Conservation (phyloP, 495 filamentous ascomycete genomes). For the Letharia columbiana region DNA sequence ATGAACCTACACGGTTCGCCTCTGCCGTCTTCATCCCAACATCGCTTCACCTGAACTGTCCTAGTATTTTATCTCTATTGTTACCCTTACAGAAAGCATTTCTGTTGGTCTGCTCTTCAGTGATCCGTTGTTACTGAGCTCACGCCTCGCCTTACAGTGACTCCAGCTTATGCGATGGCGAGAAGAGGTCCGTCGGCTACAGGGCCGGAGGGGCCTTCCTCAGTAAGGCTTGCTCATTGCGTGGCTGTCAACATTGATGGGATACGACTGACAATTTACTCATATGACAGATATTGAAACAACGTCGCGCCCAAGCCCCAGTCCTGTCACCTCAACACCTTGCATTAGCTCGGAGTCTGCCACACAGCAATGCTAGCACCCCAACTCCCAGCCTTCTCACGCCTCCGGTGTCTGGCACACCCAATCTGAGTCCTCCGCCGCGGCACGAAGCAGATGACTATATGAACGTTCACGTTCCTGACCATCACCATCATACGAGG, state of each 20-base stretch:
- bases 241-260: background rate
- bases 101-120: background rate
- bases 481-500: background rate
- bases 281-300: conserved; percentile 3
- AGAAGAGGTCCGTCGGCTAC: background rate
- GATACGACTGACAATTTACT: background rate
- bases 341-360: conserved; percentile 12
- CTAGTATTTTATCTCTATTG: background rate
- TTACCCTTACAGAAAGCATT: background rate
- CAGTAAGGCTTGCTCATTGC: background rate
- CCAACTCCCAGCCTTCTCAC: conserved; percentile 17
- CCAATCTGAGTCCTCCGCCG: conserved; percentile 21
- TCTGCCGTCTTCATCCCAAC: background rate
- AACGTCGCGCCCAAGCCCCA: conserved; percentile 13
- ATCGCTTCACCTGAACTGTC: background rate
- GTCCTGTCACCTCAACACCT: conserved; percentile 5
- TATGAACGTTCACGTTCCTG: background rate
- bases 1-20: background rate
- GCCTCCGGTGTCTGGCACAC: conserved; percentile 15
- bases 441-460: conserved; percentile 21
- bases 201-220: background rate
- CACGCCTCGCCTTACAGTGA: background rate
- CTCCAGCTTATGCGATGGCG: background rate
- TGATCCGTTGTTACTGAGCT: background rate
- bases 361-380: conserved; percentile 17